phyloP scores from a whole-genome alignment of 371 early-diverging fungal species.

The Nematocida major region DNA sequence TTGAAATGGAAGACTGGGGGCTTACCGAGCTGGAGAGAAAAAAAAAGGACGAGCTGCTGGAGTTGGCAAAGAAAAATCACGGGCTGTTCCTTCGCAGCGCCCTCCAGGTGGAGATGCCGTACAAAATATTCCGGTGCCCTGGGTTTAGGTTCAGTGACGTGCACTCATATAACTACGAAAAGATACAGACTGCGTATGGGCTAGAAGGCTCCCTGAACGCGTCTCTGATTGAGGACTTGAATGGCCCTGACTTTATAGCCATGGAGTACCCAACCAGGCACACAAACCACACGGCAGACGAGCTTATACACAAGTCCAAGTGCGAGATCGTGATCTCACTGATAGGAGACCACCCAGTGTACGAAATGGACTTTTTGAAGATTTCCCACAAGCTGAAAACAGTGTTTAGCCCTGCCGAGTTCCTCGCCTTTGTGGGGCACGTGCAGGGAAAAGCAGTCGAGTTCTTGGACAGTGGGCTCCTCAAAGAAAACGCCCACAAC shows the following conservation, averaged over 20 bases:
- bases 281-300: not conserved
- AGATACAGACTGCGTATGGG: not conserved
- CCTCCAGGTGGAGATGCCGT: constrained; percentile 8
- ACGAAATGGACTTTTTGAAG: constrained; percentile 41
- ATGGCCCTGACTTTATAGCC: constrained; percentile 24
- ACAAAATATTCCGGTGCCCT: not conserved
- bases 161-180: constrained; percentile 31
- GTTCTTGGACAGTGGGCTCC: not conserved
- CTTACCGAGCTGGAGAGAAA: not conserved
- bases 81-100: not conserved
- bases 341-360: constrained; percentile 30
- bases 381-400: not conserved
- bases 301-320: constrained; percentile 7
- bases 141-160: constrained; percentile 24
- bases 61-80: not conserved
- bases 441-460: not conserved
- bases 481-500: not conserved
- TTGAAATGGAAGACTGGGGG: not conserved
- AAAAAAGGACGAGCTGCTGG: constrained; percentile 9
- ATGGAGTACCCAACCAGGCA: constrained; percentile 48
- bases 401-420: not conserved
- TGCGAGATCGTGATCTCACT: constrained; percentile 19
- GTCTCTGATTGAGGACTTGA: constrained; percentile 12
- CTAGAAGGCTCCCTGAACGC: constrained; percentile 28
- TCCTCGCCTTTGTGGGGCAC: not conserved